Evolutionary conservation across 306 rosid species (phyloP).

Genomic region (Alnus rubra): DNA sequence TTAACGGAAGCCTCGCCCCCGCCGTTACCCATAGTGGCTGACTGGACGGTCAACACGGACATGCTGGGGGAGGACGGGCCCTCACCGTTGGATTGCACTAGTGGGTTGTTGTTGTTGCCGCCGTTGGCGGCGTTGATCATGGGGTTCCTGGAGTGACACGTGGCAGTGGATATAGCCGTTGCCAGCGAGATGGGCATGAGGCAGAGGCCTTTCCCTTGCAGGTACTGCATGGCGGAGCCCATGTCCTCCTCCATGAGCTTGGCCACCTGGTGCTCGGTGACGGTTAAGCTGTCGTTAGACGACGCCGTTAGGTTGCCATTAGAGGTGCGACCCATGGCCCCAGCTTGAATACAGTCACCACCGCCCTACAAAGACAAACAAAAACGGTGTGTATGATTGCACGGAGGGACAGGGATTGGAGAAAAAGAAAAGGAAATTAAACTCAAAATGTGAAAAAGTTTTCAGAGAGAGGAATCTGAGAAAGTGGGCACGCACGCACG

Average conservation of each 20-base stretch:
- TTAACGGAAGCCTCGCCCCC: constrained; percentile 51
- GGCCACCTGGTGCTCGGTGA: constrained; percentile 96
- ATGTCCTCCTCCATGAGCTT: constrained; percentile 95
- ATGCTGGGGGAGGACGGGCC: constrained; percentile 88
- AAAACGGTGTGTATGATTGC: neutral
- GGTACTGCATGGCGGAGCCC: constrained; percentile 99
- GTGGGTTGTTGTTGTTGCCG: constrained; percentile 10
- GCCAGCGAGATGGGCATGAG: constrained; percentile 98
- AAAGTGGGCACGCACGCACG: constrained; percentile 90
- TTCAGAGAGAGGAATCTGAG: constrained; percentile 51
- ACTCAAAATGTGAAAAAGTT: constrained; percentile 5
- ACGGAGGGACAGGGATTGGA: constrained; percentile 8
- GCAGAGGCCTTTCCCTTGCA: constrained; percentile 94
- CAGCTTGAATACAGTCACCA: constrained; percentile 66
- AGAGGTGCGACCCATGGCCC: constrained; percentile 24
- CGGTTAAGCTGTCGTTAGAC: constrained; percentile 61
- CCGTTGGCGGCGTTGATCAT: constrained; percentile 26
- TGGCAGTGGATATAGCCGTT: constrained; percentile 83
- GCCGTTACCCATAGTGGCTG: constrained; percentile 53
- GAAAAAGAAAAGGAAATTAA: constrained; percentile 6
- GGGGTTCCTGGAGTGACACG: constrained; percentile 74
- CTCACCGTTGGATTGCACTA: constrained; percentile 52
- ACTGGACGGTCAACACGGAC: constrained; percentile 79
- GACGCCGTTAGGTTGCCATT: constrained; percentile 48
- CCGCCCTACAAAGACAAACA: constrained; percentile 57